These are phyloP conservation scores for Pseudonitzschia multiseries DNA, from an alignment of 108 stramenopile species.

Conservation along the genomic window DNA sequence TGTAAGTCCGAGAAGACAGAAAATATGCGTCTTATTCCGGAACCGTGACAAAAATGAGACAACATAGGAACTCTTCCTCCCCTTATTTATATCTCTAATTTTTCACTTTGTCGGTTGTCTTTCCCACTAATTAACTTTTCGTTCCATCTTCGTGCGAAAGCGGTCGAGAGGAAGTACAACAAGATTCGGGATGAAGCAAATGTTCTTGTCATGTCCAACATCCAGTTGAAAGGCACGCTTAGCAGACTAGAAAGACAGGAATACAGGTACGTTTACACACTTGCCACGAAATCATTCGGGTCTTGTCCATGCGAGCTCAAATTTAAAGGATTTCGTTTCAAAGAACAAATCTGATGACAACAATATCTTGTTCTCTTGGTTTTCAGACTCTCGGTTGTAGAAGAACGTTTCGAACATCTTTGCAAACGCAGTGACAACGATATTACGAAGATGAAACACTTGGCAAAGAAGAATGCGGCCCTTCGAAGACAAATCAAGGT, in stretches of 20 bases:
- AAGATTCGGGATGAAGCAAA: constrained; percentile 22
- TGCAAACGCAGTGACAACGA: constrained; percentile 24
- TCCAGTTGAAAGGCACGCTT: constrained; percentile 19
- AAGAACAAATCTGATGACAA: not conserved
- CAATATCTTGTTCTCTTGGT: not conserved
- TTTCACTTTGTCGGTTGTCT: not conserved
- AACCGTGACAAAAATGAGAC: not conserved
- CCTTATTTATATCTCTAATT: not conserved
- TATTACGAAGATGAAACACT: constrained; percentile 23
- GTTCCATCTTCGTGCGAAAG: not conserved
- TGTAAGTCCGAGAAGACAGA: not conserved
- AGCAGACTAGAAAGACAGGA: constrained; percentile 31
- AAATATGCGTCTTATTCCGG: too few species aligned
- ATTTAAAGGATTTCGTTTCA: not conserved
- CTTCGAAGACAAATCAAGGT: constrained; percentile 40
- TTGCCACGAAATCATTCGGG: not conserved
- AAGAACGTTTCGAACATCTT: constrained; percentile 31
- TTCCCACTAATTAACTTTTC: not conserved
- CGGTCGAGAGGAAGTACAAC: constrained; percentile 27
- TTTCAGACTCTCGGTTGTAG: constrained; percentile 21
- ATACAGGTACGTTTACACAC: constrained; percentile 11
- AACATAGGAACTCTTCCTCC: too few species aligned
- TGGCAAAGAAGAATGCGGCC: constrained; percentile 33
- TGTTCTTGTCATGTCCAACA: constrained; percentile 20
- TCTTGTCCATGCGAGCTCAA: not conserved